Percentiles rank a stretch among this genome's conserved stretches.
phyloP scores from a whole-genome alignment of 2,329 filamentous ascomycete genomes.

The Penicillium sp. region DNA sequence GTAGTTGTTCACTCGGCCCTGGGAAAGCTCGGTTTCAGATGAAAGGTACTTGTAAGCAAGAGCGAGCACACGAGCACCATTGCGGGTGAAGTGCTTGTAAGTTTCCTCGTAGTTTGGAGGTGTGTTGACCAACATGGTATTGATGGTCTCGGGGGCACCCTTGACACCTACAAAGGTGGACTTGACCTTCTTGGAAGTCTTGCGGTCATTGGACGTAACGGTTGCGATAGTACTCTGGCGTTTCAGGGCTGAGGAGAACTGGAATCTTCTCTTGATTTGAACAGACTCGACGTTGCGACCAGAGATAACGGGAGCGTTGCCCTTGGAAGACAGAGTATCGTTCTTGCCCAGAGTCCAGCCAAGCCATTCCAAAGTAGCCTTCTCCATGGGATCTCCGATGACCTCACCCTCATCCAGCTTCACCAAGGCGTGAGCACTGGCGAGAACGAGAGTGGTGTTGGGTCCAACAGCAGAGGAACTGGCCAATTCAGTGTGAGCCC shows the following conservation, averaged over 20 bases:
- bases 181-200: constrained; percentile 71
- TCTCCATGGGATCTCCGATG: constrained; percentile 98
- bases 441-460: constrained; percentile 87
- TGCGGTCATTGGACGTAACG: constrained; percentile 67
- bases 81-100: constrained; percentile 95
- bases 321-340: constrained; percentile 73
- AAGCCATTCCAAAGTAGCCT: constrained; percentile 83
- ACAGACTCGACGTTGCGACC: constrained; percentile 64
- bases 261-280: constrained; percentile 94
- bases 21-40: constrained; percentile 73
- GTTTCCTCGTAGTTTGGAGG: constrained; percentile 94
- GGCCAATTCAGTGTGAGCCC: constrained; percentile 76
- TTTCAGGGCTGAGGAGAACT: constrained; percentile 95
- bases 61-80: constrained; percentile 89
- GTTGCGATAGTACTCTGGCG: constrained; percentile 92
- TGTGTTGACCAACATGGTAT: constrained; percentile 80
- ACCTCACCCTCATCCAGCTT: constrained; percentile 96
- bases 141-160: constrained; percentile 94
- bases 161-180: constrained; percentile 94
- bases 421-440: constrained; percentile 91
- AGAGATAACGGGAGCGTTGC: constrained; percentile 38
- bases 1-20: constrained; percentile 84
- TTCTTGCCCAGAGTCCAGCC: constrained; percentile 92
- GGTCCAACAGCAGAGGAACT: constrained; percentile 67
- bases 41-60: constrained; percentile 92